Conservation (phyloP, 495 filamentous ascomycete genomes). For the Penicillium roqueforti region DNA sequence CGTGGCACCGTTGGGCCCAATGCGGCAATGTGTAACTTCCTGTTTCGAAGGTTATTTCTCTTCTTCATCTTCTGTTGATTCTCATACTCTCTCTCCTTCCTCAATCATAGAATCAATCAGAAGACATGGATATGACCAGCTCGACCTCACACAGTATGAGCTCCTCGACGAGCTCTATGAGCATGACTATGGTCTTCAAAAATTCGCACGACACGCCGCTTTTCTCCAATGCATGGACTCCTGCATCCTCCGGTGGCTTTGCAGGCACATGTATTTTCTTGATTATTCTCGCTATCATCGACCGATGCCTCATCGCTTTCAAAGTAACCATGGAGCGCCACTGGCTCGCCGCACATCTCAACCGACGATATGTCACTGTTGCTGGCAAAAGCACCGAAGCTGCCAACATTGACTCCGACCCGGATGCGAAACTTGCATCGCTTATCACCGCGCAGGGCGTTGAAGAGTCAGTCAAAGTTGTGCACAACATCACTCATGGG, state of each 20-base stretch:
- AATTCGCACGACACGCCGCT: constrained; percentile 63
- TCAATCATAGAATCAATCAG: too few species aligned
- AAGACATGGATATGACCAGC: constrained; percentile 15
- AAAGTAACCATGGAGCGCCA: constrained; percentile 53
- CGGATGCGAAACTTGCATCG: constrained; percentile 54
- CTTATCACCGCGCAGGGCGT: constrained; percentile 63
- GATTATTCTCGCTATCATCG: constrained; percentile 63
- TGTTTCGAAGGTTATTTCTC: too few species aligned
- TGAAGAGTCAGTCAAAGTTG: constrained; percentile 69
- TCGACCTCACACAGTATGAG: constrained; percentile 7
- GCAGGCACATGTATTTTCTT: constrained; percentile 86
- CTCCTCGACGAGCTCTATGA: constrained; percentile 17
- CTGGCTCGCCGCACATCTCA: constrained; percentile 61
- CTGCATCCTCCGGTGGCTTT: constrained; percentile 61
- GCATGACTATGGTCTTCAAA: constrained; percentile 55
- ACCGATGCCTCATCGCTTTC: constrained; percentile 64
- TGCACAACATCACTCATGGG: constrained; percentile 46
- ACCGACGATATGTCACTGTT: constrained; percentile 71
- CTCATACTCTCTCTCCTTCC: constrained; percentile 1
- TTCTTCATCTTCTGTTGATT: background rate
- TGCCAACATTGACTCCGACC: constrained; percentile 49
- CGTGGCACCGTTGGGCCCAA: background rate
- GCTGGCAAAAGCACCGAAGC: constrained; percentile 57
- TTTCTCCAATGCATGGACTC: constrained; percentile 71
- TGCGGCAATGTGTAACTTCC: background rate